Percentiles rank a stretch among this genome's conserved stretches.
Conservation (phyloP, 176 grass and related monocot genomes). For the Dactylis glomerata region DNA sequence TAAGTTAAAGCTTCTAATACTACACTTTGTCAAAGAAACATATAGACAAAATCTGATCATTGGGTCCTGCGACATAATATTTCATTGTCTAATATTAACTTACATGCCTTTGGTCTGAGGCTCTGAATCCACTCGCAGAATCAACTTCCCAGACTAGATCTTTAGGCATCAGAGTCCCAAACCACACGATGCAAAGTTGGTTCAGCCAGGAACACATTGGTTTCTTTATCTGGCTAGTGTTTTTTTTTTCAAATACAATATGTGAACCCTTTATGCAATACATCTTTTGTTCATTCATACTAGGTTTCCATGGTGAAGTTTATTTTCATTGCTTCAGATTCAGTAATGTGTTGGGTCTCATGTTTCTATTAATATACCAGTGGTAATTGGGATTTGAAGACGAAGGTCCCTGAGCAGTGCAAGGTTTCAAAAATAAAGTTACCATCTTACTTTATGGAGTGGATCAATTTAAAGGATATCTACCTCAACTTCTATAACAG, state of each 20-base stretch:
- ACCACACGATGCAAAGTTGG: background rate
- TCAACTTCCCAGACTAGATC: background rate
- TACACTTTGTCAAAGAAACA: background rate
- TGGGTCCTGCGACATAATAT: background rate
- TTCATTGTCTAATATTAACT: background rate
- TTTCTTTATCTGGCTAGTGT: background rate
- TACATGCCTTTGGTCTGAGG: slow-evolving; percentile 6
- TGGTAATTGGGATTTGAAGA: slow-evolving; percentile 98
- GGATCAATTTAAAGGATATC: slow-evolving; percentile 89
- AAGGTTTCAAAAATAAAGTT: slow-evolving; percentile 72
- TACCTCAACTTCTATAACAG: slow-evolving; percentile 88
- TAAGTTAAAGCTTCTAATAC: slow-evolving; percentile 31
- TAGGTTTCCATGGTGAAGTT: background rate
- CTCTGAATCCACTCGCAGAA: background rate
- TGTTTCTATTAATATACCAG: slow-evolving; percentile 41
- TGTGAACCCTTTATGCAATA: background rate
- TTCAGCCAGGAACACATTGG: background rate
- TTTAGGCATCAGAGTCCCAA: background rate
- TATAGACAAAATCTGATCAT: background rate
- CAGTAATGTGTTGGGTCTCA: slow-evolving; percentile 1
- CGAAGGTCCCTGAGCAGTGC: slow-evolving; percentile 88
- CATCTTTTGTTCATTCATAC: background rate
- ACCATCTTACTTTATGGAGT: slow-evolving; percentile 84
- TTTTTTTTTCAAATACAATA: background rate
- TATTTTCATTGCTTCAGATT: background rate